Evolutionary conservation across 2,329 filamentous ascomycete species (phyloP).

Genomic region (Ophiobolus disseminans): DNA sequence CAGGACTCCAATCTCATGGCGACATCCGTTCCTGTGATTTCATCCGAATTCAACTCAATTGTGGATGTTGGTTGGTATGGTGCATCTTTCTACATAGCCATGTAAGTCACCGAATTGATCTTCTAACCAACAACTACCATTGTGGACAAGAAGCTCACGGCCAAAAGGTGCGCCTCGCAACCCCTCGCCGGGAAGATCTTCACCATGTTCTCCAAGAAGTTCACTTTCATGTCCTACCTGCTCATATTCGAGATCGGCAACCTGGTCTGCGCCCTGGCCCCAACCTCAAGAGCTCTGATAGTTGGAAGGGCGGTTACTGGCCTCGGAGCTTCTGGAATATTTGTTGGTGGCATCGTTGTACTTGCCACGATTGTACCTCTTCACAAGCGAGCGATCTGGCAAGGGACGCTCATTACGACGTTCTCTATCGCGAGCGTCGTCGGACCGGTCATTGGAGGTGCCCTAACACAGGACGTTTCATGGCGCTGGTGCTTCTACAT

Average conservation of each 20-base stretch:
- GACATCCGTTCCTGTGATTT: constrained; percentile 42
- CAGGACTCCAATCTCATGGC: constrained; percentile 24
- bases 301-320: constrained; percentile 51
- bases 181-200: constrained; percentile 20
- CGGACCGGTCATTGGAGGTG: constrained; percentile 48
- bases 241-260: constrained; percentile 63
- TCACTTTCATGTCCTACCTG: constrained; percentile 20
- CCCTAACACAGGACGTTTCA: constrained; percentile 44
- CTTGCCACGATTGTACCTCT: too few species aligned
- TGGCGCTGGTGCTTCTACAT: constrained; percentile 51
- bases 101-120: too few species aligned
- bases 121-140: too few species aligned
- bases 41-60: constrained; percentile 38
- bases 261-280: constrained; percentile 57
- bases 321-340: constrained; percentile 47
- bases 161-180: constrained; percentile 19
- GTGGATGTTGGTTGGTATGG: constrained; percentile 42
- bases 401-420: too few species aligned
- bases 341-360: too few species aligned
- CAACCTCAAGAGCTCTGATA: constrained; percentile 45
- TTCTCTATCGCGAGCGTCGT: not conserved
- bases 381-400: too few species aligned
- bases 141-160: too few species aligned
- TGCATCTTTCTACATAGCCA: constrained; percentile 36
- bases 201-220: constrained; percentile 23